These are phyloP conservation scores for Hymenoscyphus fructigenus DNA, from an alignment of 2,329 filamentous ascomycete species.

Conservation along the genomic window DNA sequence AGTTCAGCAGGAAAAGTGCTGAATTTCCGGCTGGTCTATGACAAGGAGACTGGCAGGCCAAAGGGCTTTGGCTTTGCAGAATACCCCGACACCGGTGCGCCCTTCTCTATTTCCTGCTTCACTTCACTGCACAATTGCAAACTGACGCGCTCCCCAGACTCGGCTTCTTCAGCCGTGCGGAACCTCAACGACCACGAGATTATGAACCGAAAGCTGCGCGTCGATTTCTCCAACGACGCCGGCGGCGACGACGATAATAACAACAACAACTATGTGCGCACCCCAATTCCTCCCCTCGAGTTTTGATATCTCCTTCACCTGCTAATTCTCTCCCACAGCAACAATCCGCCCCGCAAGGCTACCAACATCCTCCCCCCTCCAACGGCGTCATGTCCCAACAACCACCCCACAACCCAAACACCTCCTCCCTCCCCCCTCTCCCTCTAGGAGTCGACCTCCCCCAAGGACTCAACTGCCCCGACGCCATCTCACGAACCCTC, in stretches of 20 bases:
- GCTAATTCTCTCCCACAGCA: constrained; percentile 6
- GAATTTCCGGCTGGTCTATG: constrained; percentile 91
- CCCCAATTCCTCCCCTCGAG: neutral
- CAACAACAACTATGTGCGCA: constrained; percentile 1
- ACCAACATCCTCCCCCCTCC: constrained; percentile 36
- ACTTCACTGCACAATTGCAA: constrained; percentile 10
- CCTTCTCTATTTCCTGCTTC: constrained; percentile 7
- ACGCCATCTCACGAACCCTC: constrained; percentile 90
- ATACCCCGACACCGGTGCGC: constrained; percentile 80
- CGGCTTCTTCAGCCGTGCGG: constrained; percentile 88
- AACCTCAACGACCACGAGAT: constrained; percentile 95
- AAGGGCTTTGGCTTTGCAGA: constrained; percentile 98
- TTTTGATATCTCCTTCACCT: neutral
- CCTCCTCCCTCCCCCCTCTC: constrained; percentile 69
- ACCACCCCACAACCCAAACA: constrained; percentile 36
- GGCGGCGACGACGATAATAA: constrained; percentile 61
- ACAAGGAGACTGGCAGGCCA: constrained; percentile 88
- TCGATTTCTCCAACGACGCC: constrained; percentile 89
- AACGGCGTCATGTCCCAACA: constrained; percentile 39
- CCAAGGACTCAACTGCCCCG: constrained; percentile 77
- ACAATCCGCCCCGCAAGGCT: constrained; percentile 37
- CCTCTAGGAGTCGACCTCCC: constrained; percentile 83
- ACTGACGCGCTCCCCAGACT: constrained; percentile 47
- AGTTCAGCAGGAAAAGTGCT: constrained; percentile 85
- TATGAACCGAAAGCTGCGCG: constrained; percentile 89